Evolutionary conservation across 2,329 filamentous ascomycete species (phyloP), one percentile per base, ranked within the genome.

Genomic region (Fusarium compactum): DNA sequence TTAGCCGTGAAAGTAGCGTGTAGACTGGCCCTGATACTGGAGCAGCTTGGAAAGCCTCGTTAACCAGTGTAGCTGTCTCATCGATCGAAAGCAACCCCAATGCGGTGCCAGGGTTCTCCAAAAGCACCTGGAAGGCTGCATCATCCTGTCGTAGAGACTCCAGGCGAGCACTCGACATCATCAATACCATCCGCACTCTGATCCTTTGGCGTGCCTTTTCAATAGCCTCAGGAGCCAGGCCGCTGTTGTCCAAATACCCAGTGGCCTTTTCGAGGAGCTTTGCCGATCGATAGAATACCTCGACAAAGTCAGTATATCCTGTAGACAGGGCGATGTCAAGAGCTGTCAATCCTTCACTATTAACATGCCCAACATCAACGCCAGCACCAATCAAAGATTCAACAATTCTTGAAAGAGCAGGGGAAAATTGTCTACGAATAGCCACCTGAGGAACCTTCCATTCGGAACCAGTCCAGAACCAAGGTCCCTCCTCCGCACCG

Each of bases 311-410:
- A 7, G 25, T 8, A 53, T 66, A 70, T 8, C 55, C 59, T 8
- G 22, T 34, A 8, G 20, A 40, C 3, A 74, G 48, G 5, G 72
- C 72, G 14, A 63, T 12, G 8, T 74, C 70, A 18, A 74, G 27
- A 1, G 72, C 61, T 10, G 70, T 74, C 11, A 8, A 25, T 0
- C 15, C 7, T 2, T 3, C 11, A 2, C 29, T 7, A 27, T 74
- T 44, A 9, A 43, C 0, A 8, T 30, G 29, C 12, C 53, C 18
- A 25, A 57, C 16, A 34, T 68, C 54, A 3, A 53, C 12, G 6
- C 44, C 41, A 32, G 56, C 40, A 4, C 61, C 50, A 2, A 72
- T 22, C 6, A 74, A 62, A 40, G 72, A 46, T 18, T 58, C 58
- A 11, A 58, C 46, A 10, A 72, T 72, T 4, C 40, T 45, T 5